Evolutionary conservation across 2,329 filamentous ascomycete species (phyloP).

Genomic region (Calonectria hongkongensis): DNA sequence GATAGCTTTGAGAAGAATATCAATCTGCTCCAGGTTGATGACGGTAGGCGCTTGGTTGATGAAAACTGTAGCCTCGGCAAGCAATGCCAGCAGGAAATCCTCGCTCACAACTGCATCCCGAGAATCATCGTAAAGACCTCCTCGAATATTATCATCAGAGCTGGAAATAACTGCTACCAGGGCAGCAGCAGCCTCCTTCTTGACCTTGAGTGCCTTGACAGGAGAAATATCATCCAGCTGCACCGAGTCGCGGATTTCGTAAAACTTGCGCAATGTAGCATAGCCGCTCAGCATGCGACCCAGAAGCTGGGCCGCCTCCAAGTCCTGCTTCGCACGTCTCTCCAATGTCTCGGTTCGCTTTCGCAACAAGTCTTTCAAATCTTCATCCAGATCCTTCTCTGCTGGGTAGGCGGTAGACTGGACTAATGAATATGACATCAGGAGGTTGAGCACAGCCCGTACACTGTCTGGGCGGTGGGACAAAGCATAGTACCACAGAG

Average conservation of each 20-base stretch:
- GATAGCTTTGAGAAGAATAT: constrained; percentile 83
- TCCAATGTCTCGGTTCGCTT: constrained; percentile 84
- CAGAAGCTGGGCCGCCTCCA: constrained; percentile 88
- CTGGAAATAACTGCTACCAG: constrained; percentile 90
- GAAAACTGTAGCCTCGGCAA: constrained; percentile 89
- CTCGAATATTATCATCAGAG: constrained; percentile 92
- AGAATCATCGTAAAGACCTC: constrained; percentile 88
- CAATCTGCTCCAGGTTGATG: constrained; percentile 83
- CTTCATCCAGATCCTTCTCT: constrained; percentile 81
- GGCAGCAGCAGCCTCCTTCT: constrained; percentile 81
- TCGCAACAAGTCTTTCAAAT: constrained; percentile 81
- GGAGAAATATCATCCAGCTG: constrained; percentile 55
- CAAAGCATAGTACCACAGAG: constrained; percentile 92
- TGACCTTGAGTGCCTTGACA: constrained; percentile 73
- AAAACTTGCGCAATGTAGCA: constrained; percentile 92
- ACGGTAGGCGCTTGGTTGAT: constrained; percentile 74
- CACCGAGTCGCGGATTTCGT: constrained; percentile 84
- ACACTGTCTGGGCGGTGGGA: constrained; percentile 87
- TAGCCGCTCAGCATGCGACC: constrained; percentile 93
- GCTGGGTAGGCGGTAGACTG: constrained; percentile 89
- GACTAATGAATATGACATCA: constrained; percentile 90
- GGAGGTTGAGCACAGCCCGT: constrained; percentile 88
- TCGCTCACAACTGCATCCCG: constrained; percentile 90
- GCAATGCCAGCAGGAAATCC: constrained; percentile 87
- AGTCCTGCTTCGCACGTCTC: constrained; percentile 82